Base-by-base conservation (phyloP, 2,329 filamentous ascomycete genomes). In the Alternaria burnsii region DNA sequence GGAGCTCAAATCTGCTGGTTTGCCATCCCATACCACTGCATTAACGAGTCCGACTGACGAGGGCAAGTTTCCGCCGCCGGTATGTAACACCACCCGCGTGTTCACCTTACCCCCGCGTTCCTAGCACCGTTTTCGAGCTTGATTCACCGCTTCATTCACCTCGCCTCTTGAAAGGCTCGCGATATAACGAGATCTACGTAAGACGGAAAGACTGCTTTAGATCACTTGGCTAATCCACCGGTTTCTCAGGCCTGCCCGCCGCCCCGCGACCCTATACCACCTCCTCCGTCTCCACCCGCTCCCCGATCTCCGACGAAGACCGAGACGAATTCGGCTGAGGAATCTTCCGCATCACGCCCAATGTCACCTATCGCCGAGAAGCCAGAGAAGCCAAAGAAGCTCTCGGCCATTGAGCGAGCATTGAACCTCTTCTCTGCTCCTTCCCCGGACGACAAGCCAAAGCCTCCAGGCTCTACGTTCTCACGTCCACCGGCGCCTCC, bases 1-100 rank as follows among this genome's bases (percentile, higher is more conserved):
- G 63, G 76, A 78, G 63, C 70, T 78, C 47, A 73, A 69, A 67
- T 71, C 71, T 71, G 76, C 76, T 65, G 76, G 76, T 76, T 75
- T 77, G 74, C 76, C 76, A 68, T 71, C 75, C 67, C 67, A 67
- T 58, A 74, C 70, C 65, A 73, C 67, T 72, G 59, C 68, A 70
- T 76, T 75, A 69, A 71, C 76, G 66, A 76, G 60, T 62, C 60
- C 75, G 65, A 73, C 75, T 76, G 76, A 78, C 71, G 60, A 65
- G 68, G 70, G 70, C 64, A 72, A 72, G 70, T 78, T 77, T 71
- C 75, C 75, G 62, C 71, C 73, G 69, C 75, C 76, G 62, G 69
- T 74, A 66, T 36, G 60, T 61, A 58, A 61, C 58, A 59, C 57
- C 42, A 60, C 53, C 58, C 58, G 58, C 53, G 36, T 57, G 58